These are phyloP conservation scores for Thyridium curvatum DNA, from an alignment of 2,329 filamentous ascomycete species.

Conservation along the genomic window DNA sequence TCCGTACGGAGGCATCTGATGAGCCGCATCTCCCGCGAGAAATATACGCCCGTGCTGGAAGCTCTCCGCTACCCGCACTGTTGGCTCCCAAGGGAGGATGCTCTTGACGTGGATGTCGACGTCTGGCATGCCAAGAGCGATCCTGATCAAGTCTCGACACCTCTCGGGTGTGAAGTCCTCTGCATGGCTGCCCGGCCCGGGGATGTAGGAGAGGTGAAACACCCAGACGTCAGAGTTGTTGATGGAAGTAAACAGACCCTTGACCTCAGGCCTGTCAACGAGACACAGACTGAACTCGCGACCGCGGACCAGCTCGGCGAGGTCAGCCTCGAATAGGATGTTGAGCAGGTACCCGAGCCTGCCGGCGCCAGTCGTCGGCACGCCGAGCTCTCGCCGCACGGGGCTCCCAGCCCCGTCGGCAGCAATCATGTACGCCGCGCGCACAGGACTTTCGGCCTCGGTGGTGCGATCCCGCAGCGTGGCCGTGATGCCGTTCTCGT, in stretches of 20 bases:
- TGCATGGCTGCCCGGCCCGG: too few species aligned
- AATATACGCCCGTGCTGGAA: not conserved
- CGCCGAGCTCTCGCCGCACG: constrained; percentile 17
- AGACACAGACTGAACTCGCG: too few species aligned
- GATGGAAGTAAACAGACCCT: too few species aligned
- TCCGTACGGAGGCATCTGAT: not conserved
- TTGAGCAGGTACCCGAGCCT: constrained; percentile 23
- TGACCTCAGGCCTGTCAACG: too few species aligned
- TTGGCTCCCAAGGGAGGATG: not conserved
- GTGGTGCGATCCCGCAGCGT: too few species aligned
- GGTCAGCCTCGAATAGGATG: constrained; percentile 19
- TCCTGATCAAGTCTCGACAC: not conserved
- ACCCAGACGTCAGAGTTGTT: too few species aligned
- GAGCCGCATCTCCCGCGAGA: constrained; percentile 2
- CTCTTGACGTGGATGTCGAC: not conserved
- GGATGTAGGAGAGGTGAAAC: too few species aligned
- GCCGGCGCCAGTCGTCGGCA: constrained; percentile 19
- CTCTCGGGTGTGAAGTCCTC: too few species aligned
- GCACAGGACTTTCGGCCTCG: constrained; percentile 12
- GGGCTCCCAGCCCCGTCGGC: constrained; percentile 26
- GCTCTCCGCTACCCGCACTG: not conserved
- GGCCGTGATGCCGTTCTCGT: constrained; percentile 3
- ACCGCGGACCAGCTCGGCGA: too few species aligned
- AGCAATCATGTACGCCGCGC: constrained; percentile 27
- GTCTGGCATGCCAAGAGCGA: not conserved